phyloP scores from a whole-genome alignment of 2,329 filamentous ascomycete genomes.

The Alternaria sp. region DNA sequence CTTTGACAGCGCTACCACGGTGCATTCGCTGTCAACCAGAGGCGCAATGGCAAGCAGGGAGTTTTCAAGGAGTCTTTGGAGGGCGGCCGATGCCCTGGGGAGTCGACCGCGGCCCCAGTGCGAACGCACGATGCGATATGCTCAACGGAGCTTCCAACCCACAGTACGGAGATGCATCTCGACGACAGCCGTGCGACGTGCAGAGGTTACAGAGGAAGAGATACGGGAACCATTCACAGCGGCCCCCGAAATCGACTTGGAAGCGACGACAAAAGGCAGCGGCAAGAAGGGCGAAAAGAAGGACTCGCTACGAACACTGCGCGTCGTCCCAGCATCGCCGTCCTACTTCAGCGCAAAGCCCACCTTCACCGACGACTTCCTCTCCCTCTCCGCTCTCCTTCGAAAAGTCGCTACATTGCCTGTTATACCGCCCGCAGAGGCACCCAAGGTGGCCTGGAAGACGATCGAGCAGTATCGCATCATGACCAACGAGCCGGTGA shows the following conservation, averaged over 20 bases:
- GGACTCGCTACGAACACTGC: constrained; percentile 53
- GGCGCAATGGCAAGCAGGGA: constrained; percentile 41
- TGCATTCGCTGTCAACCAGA: constrained; percentile 8
- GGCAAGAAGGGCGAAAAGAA: constrained; percentile 18
- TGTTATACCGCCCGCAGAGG: constrained; percentile 67
- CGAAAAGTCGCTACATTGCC: constrained; percentile 78
- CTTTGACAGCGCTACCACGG: constrained; percentile 9
- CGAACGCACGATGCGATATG: constrained; percentile 25
- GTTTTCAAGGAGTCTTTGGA: constrained; percentile 36
- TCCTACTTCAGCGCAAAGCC: constrained; percentile 95
- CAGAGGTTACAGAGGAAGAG: constrained; percentile 30
- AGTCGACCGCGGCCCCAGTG: constrained; percentile 28
- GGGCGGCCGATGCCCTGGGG: constrained; percentile 34
- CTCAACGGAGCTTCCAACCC: constrained; percentile 24
- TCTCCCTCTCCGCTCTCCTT: constrained; percentile 74
- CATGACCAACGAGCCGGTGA: constrained; percentile 55
- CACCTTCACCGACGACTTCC: constrained; percentile 82
- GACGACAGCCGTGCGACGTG: constrained; percentile 33
- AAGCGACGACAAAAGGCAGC: constrained; percentile 2
- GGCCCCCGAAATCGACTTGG: constrained; percentile 55
- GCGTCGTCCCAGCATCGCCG: constrained; percentile 80
- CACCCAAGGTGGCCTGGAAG: constrained; percentile 80
- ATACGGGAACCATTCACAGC: constrained; percentile 45
- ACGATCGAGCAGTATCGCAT: constrained; percentile 76
- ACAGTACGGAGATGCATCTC: constrained; percentile 41